Conservation (phyloP, 495 filamentous ascomycete species). For the Tetracladium marchalianum region DNA sequence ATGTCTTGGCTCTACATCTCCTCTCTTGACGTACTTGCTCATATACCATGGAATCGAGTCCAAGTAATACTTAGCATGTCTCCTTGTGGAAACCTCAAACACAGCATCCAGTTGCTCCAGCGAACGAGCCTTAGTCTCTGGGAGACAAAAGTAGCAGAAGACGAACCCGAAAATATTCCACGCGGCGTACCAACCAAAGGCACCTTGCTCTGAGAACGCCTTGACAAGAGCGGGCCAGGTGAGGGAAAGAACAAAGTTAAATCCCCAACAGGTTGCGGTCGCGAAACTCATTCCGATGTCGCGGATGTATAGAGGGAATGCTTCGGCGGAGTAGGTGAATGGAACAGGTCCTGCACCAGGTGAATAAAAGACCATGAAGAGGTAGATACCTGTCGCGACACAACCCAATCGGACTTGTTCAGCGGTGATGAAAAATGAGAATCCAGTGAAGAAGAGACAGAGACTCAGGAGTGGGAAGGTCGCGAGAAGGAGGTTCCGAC, state of each 20-base stretch:
- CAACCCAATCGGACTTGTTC: conserved; percentile 30
- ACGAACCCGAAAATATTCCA: conserved; percentile 22
- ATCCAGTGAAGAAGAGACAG: conserved; percentile 68
- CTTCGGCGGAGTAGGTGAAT: conserved; percentile 77
- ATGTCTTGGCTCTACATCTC: neutral
- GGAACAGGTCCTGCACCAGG: conserved; percentile 80
- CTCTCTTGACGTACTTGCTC: neutral
- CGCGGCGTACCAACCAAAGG: conserved; percentile 59
- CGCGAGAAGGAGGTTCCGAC: conserved; percentile 63
- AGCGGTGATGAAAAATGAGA: conserved; percentile 60
- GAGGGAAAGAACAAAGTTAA: conserved; percentile 56
- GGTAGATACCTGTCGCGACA: conserved; percentile 61
- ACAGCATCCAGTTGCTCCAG: conserved; percentile 27
- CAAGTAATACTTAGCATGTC: neutral
- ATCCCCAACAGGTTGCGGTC: conserved; percentile 62
- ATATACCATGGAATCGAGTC: neutral
- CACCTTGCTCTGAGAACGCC: conserved; percentile 47
- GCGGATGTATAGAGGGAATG: conserved; percentile 64
- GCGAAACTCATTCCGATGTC: conserved; percentile 60
- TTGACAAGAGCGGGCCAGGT: conserved; percentile 51
- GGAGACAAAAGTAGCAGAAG: too few relatives aligned
- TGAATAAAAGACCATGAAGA: conserved; percentile 67
- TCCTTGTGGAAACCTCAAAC: conserved; percentile 18
- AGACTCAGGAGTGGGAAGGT: conserved; percentile 73
- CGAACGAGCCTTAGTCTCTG: conserved; percentile 17